Evolutionary conservation across 2,329 filamentous ascomycete species (phyloP), one percentile per base, ranked within the genome.

Genomic region (Sporothrix brunneoviolacea): DNA sequence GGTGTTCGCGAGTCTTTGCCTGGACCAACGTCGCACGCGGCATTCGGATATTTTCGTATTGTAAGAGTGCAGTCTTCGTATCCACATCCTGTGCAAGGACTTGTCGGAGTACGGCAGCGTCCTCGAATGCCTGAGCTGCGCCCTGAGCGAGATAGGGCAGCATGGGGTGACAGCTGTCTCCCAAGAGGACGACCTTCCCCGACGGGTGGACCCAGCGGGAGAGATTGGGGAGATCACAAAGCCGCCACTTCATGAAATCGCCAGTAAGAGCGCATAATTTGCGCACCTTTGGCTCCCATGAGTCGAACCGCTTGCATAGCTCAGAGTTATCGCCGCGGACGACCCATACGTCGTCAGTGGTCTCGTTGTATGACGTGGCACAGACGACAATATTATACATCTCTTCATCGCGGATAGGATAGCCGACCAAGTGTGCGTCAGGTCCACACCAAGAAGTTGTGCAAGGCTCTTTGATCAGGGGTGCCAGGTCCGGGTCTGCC

Each of bases 131-230:
- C 55, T 69, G 67, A 2, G 69, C 68, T 1, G 70, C 70, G 6
- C 72, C 72, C 55, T 72, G 69, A 0, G 72, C 71, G 19, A 74
- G 62, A 51, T 75, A 74, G 0, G 72, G 72, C 8, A 75, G 65
- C 61, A 73, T 74, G 0, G 71, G 70, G 57, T 75, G 71, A 50
- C 66, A 70, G 12, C 65, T 60, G 50, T 75, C 72, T 3, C 71
- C 72, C 3, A 73, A 60, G 27, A 75, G 60, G 18, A 63, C 63
- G 12, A 65, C 68, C 28, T 65, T 68, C n/a, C 69, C 69, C 1
- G 57, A 59, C 0, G 63, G 62, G 55, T 70, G 67, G 1, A 66
- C 62, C 72, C 70, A 75, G n/a, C 60, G 59, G 3, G 62, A 54
- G 37, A 75, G 60, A 30, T 64, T 59, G 16, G 62, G 61, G 24